A percentile compares a stretch with the other conserved stretches of the same genome.
Conservation (phyloP, 2,329 filamentous ascomycete genomes). For the Epichloe sp. region DNA sequence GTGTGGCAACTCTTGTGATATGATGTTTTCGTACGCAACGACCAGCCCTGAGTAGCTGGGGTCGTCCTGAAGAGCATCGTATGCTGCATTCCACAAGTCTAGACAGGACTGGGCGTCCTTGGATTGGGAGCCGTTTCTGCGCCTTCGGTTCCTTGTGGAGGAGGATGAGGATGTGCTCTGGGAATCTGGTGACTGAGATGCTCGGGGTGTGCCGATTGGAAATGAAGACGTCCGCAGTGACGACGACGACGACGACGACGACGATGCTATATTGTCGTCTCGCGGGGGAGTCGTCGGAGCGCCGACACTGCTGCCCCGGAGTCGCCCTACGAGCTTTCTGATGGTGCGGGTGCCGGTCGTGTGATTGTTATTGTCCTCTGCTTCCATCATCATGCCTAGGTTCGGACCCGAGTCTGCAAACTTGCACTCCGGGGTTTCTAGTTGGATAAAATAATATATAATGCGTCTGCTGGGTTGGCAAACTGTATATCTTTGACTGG, state of each 20-base stretch:
- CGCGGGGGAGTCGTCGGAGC: background rate
- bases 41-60: constrained; percentile 18
- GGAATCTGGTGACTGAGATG: background rate
- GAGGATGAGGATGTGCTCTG: background rate
- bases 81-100: constrained; percentile 22
- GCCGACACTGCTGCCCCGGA: constrained; percentile 6
- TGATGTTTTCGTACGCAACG: constrained; percentile 22
- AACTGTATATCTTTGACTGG: background rate
- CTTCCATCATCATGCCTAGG: background rate
- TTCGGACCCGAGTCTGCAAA: background rate
- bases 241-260: background rate
- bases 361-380: background rate
- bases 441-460: no score
- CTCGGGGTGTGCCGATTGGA: background rate
- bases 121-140: background rate
- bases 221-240: background rate
- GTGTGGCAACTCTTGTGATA: constrained; percentile 22
- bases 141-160: background rate
- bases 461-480: background rate
- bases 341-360: background rate
- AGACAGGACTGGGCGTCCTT: constrained; percentile 9
- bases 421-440: background rate
- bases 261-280: background rate
- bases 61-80: constrained; percentile 19
- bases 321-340: constrained; percentile 8